Percentiles rank a stretch among this genome's conserved stretches.
Conservation (phyloP, 345 rosid species). For the Stellera chamaejasme region DNA sequence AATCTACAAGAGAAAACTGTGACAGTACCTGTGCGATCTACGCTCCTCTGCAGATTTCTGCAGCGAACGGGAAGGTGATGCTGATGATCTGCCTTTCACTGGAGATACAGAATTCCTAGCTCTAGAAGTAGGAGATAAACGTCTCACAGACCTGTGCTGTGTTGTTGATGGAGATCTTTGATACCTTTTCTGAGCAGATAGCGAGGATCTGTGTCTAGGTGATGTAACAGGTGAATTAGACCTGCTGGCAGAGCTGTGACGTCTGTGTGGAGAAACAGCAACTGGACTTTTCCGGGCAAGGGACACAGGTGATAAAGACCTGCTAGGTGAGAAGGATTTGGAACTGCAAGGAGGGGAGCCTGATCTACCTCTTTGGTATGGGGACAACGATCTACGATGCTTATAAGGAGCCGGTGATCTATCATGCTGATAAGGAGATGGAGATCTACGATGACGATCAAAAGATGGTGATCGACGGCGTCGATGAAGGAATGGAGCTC, state of each 20-base stretch:
- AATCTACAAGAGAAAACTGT: background rate
- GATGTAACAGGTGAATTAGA: conserved; percentile 35
- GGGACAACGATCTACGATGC: conserved; percentile 29
- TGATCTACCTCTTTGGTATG: conserved; percentile 20
- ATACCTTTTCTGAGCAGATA: conserved; percentile 20
- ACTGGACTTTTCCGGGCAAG: conserved; percentile 17
- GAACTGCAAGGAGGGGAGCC: conserved; percentile 21
- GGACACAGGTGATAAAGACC: conserved; percentile 29
- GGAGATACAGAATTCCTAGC: conserved; percentile 35
- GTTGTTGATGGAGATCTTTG: conserved; percentile 38
- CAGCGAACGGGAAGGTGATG: conserved; percentile 37
- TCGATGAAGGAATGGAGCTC: conserved; percentile 24
- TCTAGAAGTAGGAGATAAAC: conserved; percentile 27
- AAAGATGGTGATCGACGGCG: conserved; percentile 43
- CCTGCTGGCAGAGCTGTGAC: conserved; percentile 16
- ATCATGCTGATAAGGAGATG: conserved; percentile 24
- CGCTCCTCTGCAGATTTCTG: conserved; percentile 25
- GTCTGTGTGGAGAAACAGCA: background rate
- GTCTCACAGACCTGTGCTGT: conserved; percentile 11
- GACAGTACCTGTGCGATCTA: conserved; percentile 35
- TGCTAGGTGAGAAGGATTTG: conserved; percentile 20
- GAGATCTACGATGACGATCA: conserved; percentile 25
- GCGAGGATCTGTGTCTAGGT: conserved; percentile 23
- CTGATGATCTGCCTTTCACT: conserved; percentile 32
- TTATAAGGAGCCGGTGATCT: conserved; percentile 25